Evolutionary conservation across 352 stramenopile genomes (phyloP).

Genomic region (Globisporangium paroecandrum): DNA sequence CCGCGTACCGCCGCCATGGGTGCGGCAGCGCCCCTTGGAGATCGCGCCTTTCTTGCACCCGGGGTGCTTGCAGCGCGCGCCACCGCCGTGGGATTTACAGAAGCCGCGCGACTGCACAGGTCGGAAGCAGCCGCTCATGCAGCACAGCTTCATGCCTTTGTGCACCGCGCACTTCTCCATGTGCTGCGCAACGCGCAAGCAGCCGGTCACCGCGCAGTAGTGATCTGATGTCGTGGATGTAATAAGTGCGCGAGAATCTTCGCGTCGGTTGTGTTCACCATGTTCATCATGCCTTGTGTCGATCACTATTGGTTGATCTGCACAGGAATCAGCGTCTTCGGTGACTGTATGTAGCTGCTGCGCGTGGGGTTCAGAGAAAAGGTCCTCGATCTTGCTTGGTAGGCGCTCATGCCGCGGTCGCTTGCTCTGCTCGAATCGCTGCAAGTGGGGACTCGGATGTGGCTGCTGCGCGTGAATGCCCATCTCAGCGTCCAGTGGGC

Average conservation of each 20-base stretch:
- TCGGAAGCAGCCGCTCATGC: conserved; percentile 31
- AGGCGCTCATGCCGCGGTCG: background rate
- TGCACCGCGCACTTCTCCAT: conserved; percentile 39
- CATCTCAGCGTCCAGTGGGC: background rate
- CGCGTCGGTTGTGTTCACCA: background rate
- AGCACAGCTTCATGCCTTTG: conserved; percentile 44
- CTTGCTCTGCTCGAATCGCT: conserved; percentile 8
- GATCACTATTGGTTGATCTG: background rate
- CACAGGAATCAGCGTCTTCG: background rate
- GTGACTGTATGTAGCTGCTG: background rate
- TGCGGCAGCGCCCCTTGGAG: conserved; percentile 45
- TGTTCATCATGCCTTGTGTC: background rate
- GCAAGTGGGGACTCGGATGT: background rate
- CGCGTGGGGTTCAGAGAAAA: background rate
- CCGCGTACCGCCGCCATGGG: conserved; percentile 48
- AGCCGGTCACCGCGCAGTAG: conserved; percentile 32
- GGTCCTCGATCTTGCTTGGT: conserved; percentile 3
- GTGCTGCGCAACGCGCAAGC: conserved; percentile 22
- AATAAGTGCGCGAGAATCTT: background rate
- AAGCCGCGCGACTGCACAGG: conserved; percentile 47
- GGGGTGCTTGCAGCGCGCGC: conserved; percentile 44
- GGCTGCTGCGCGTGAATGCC: background rate
- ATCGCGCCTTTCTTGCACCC: conserved; percentile 52
- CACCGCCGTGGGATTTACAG: conserved; percentile 62
- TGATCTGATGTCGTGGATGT: background rate